Base-by-base conservation (phyloP, 805 yeast genomes). In the Phaffomyces thermotolerans region DNA sequence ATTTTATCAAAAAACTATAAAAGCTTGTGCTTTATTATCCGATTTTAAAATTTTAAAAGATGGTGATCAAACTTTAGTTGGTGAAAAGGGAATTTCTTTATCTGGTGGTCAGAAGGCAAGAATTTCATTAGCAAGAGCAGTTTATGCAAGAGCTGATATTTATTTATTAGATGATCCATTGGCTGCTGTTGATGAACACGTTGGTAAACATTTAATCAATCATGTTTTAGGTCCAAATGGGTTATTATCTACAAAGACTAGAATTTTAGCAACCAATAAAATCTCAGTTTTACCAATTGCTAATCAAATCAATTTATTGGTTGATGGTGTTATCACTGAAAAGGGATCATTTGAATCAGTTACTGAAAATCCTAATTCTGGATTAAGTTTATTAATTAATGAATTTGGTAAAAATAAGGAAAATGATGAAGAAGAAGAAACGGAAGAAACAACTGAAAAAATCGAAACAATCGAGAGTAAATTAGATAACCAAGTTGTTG, bases 81-180 rank as follows among this genome's bases (percentile, higher is more conserved):
- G 99, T 50, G 99, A 91, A 67, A 88, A 91, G 62, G 99, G 99
- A 51, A 90, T 91, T 40, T 87, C 97, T 14, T 72, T 91, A 40
- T 85, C 96, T 35, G 99, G 99, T 41, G 99, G 99, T 37, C 98
- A 93, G 64, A 93, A 93, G 72, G 98, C 99, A 0, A 79, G 99
- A 61, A 73, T 93, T 32, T 81, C 95, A 1, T 74, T 91, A 43
- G 99, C 99, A 0, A 77, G 99, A 61, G 97, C 99, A 12, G 96
- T 93, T 9, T 91, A 93, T 61, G 78, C 96, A 13, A 74, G 98
- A 50, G 95, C 98, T 4, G 98, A 93, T 58, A 78, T 91, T 27
- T 89, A 87, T 60, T 66, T 91, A 36, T 66, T 91, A 49, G 99
- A 91, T 62, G 99, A 93, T 65, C 87, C 95, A 12, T 73, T 91